A percentile compares a stretch with the other conserved stretches of the same genome.
phyloP scores from a whole-genome alignment of 2,329 filamentous ascomycete species.

The Lanzia echinophila region DNA sequence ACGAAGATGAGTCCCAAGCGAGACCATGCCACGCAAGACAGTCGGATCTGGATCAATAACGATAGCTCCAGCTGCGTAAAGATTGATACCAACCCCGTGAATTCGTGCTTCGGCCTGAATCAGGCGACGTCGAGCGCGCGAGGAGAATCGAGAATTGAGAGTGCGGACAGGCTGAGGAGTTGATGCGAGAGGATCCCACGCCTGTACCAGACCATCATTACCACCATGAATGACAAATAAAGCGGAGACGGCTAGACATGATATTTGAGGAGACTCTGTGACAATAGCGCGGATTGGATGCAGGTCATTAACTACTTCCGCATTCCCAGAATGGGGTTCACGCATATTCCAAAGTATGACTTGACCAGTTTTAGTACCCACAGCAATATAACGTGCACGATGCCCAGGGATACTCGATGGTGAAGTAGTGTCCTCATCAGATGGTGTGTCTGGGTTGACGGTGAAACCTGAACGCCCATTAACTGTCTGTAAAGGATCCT shows the following conservation, averaged over 20 bases:
- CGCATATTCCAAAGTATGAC: conserved; percentile 83
- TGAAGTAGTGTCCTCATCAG: conserved; percentile 15
- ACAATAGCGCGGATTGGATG: conserved; percentile 73
- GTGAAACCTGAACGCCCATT: conserved; percentile 37
- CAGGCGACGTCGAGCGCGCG: conserved; percentile 70
- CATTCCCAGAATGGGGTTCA: conserved; percentile 49
- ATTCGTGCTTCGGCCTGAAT: conserved; percentile 61
- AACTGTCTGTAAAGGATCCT: conserved; percentile 67
- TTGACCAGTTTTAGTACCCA: conserved; percentile 73
- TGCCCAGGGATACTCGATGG: conserved; percentile 71
- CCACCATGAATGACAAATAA: conserved; percentile 89
- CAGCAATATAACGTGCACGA: conserved; percentile 70
- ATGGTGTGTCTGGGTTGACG: conserved; percentile 23
- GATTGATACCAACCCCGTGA: conserved; percentile 63
- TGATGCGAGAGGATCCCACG: conserved; percentile 92
- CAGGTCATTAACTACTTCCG: conserved; percentile 51
- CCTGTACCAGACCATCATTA: conserved; percentile 89
- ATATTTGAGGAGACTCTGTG: conserved; percentile 84
- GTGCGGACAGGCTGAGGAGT: conserved; percentile 72
- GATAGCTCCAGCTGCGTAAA: conserved; percentile 77
- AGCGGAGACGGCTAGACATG: conserved; percentile 74
- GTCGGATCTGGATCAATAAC: conserved; percentile 83
- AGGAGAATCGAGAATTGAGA: conserved; percentile 76
- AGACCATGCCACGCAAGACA: conserved; percentile 75
- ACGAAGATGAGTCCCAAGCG: conserved; percentile 77